A percentile compares a stretch with the other conserved stretches of the same genome.
These are phyloP conservation scores for Mrakia hoshinonis DNA, from an alignment of 768 basidiomycete genomes.

Conservation along the genomic window DNA sequence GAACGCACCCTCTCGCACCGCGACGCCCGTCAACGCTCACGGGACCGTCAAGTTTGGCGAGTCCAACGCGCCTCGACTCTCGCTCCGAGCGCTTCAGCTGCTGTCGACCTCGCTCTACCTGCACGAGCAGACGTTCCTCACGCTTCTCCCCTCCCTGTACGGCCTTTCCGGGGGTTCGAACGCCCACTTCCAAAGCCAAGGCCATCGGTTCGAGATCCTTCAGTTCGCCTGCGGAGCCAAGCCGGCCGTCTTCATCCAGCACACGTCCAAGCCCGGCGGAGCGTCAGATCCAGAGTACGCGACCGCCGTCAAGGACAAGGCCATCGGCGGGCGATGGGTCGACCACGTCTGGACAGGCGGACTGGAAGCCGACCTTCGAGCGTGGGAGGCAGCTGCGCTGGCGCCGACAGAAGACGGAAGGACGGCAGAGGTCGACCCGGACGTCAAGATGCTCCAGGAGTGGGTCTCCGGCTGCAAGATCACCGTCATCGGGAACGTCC, in stretches of 20 bases:
- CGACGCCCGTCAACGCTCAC: neutral
- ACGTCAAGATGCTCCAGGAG: neutral
- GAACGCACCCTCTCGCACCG: too few species aligned
- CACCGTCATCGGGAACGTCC: slow-evolving; percentile 1
- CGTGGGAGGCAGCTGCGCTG: neutral
- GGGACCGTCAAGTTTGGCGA: neutral
- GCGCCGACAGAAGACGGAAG: neutral
- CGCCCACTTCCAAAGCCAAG: neutral
- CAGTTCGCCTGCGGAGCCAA: slow-evolving; percentile 12
- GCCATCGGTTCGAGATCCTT: slow-evolving; percentile 16
- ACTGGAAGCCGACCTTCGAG: slow-evolving; percentile 1
- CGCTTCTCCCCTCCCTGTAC: neutral
- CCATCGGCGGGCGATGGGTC: neutral
- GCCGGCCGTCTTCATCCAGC: slow-evolving; percentile 2
- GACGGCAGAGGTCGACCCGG: neutral
- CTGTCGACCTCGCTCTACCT: slow-evolving; percentile 18
- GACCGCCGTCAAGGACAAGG: slow-evolving; percentile 3
- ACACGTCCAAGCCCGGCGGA: neutral
- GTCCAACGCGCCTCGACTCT: neutral
- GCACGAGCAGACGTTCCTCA: slow-evolving; percentile 1
- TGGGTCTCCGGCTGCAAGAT: neutral
- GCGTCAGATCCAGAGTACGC: neutral
- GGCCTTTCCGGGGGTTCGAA: too few species aligned
- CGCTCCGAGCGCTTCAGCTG: neutral
- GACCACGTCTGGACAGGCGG: slow-evolving; percentile 10